Evolutionary conservation across 2,329 filamentous ascomycete genomes (phyloP).

Genomic region (Cordyceps javanica): DNA sequence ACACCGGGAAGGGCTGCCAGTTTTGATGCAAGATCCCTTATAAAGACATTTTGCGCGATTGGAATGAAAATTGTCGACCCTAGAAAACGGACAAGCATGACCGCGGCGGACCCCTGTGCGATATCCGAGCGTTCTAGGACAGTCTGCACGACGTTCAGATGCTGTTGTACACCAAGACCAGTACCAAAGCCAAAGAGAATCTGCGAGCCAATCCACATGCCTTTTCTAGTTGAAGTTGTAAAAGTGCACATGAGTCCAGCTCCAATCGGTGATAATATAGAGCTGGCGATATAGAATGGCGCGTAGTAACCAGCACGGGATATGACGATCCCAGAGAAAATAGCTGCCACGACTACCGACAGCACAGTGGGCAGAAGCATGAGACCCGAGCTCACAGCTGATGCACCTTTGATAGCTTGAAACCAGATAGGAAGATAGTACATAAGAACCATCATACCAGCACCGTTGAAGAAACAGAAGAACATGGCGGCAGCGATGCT

Average conservation of each 20-base stretch:
- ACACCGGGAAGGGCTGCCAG: conserved; percentile 26
- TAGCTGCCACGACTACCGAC: conserved; percentile 22
- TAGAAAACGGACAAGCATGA: conserved; percentile 32
- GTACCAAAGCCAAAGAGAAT: conserved; percentile 32
- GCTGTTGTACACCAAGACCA: conserved; percentile 33
- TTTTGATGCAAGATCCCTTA: conserved; percentile 34
- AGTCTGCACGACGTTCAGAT: conserved; percentile 34
- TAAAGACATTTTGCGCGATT: conserved; percentile 41
- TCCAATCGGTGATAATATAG: conserved; percentile 24
- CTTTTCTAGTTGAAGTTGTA: conserved; percentile 19
- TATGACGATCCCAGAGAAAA: conserved; percentile 22
- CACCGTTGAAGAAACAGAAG: conserved; percentile 15
- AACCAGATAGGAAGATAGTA: conserved; percentile 31
- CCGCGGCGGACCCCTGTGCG: conserved; percentile 32
- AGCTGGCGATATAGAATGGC: conserved; percentile 26
- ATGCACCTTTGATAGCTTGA: conserved; percentile 26
- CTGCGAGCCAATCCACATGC: conserved; percentile 37
- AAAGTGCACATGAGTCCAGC: conserved; percentile 32
- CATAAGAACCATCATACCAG: conserved; percentile 23
- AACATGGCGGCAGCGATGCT: conserved; percentile 21
- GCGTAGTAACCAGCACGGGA: conserved; percentile 29
- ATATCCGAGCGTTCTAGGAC: conserved; percentile 34
- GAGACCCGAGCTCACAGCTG: conserved; percentile 26
- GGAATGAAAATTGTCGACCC: conserved; percentile 38
- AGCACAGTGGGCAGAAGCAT: conserved; percentile 27